Percentiles rank a stretch among this genome's conserved stretches.
Conservation (phyloP, 2,329 filamentous ascomycete genomes). For the Chlorencoelia australis region DNA sequence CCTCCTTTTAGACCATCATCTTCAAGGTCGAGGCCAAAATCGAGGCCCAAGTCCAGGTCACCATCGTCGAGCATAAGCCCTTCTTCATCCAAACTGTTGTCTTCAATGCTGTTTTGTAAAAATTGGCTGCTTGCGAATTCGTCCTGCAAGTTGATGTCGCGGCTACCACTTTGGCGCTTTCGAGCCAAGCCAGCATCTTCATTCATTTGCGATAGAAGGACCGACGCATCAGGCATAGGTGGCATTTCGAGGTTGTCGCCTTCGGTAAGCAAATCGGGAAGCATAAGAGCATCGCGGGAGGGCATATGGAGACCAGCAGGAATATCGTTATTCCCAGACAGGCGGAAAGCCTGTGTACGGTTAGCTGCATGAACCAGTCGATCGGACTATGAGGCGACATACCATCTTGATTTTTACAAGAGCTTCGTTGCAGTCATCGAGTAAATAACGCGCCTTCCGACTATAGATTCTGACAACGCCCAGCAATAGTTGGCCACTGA, state of each 20-base stretch:
- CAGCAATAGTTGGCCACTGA: slow-evolving; percentile 87
- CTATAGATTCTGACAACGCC: slow-evolving; percentile 97
- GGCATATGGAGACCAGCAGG: slow-evolving; percentile 72
- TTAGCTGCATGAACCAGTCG: no score
- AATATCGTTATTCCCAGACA: slow-evolving; percentile 89
- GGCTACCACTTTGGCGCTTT: slow-evolving; percentile 46
- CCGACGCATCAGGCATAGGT: slow-evolving; percentile 79
- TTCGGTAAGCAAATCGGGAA: slow-evolving; percentile 88
- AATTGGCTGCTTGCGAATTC: slow-evolving; percentile 71
- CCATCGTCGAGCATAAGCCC: slow-evolving; percentile 54
- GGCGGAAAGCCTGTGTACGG: slow-evolving; percentile 69
- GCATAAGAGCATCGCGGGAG: slow-evolving; percentile 74
- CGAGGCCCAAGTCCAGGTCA: slow-evolving; percentile 65
- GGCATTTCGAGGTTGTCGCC: slow-evolving; percentile 70
- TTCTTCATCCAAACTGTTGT: slow-evolving; percentile 38
- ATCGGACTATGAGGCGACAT: no score
- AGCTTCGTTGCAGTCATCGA: slow-evolving; percentile 96
- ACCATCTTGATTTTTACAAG: slow-evolving; percentile 99
- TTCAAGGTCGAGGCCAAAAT: slow-evolving; percentile 41
- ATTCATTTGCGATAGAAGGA: slow-evolving; percentile 68
- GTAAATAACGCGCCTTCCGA: slow-evolving; percentile 87
- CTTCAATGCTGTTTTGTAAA: slow-evolving; percentile 52
- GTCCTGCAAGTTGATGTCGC: slow-evolving; percentile 59
- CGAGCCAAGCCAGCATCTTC: slow-evolving; percentile 47
- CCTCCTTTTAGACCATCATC: slow-evolving; percentile 24